Conservation (phyloP, 345 rosid species). For the Populus deltoides region DNA sequence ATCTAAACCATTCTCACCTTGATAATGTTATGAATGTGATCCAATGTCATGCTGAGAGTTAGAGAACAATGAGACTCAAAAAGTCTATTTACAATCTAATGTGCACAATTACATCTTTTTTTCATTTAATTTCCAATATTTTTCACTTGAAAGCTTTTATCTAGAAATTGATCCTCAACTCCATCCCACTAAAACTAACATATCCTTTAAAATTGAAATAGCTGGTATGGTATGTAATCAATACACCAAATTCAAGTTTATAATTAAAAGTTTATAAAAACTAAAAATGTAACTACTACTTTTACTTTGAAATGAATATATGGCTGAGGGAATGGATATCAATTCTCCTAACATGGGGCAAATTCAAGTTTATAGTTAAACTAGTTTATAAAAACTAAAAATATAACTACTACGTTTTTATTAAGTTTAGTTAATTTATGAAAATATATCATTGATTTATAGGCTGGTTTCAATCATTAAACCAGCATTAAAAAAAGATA, state of each 20-base stretch:
- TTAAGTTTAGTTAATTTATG: no score
- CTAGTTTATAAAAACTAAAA: no score
- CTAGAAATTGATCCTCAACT: neutral
- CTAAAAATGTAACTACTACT: no score
- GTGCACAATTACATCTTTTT: neutral
- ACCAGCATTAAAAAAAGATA: neutral
- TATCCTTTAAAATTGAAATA: no score
- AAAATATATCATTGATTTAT: no score
- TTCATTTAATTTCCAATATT: neutral
- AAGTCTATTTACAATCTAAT: neutral
- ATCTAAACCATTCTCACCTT: slow-evolving; percentile 47
- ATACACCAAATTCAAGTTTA: neutral
- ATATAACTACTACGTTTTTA: no score
- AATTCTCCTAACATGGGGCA: no score
- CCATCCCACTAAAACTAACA: neutral
- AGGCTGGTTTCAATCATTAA: neutral
- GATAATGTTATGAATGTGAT: slow-evolving; percentile 85
- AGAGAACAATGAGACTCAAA: neutral
- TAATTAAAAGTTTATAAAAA: neutral
- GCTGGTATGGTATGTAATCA: neutral
- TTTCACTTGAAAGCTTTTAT: neutral
- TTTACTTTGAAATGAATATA: neutral
- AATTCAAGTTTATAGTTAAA: no score
- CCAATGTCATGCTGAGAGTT: slow-evolving; percentile 64
- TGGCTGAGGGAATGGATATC: no score